Evolutionary conservation across 163 green algal species (phyloP), one percentile per base, ranked within the genome.

Genomic region (Botryococcus braunii): DNA sequence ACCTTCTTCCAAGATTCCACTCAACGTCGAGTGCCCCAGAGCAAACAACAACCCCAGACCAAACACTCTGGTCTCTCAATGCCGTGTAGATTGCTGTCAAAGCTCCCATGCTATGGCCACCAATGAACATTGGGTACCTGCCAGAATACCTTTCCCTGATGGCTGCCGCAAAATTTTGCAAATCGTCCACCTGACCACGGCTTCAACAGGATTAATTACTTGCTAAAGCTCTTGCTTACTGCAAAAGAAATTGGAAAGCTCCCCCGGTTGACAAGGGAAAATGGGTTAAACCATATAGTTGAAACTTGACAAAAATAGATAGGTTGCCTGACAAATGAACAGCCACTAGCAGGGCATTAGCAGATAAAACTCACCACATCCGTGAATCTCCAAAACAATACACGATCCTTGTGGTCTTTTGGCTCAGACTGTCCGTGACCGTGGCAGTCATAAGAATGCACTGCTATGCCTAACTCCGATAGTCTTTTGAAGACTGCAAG

Each of bases 11-110:
- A n/a, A n/a, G n/a, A n/a, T n/a, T 90, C 82, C 78, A 87, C 39
- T 87, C 83, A 6, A 94, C 83, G 39, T 91, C 87, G 21, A 95
- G 62, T 2, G 78, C 73, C 0, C 86, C 75, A 4, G 81, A 87
- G 59, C 79, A 77, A 36, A 92, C 37, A 17, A 95, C 38, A 8
- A 94, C 69, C 7, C 88, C 88, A 0, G 77, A 66, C 77, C 78
- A 83, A 4, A 47, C 46, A 6, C 0, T 17, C 59, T 76, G 67
- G 35, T 77, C 71, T 6, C 59, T 57, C 34, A 75, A 65, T 35
- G 55, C 66, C n/a, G 37, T 48, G n/a, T 86, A 72, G 3, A 77
- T 60, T 0, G 77, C 74, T 2, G 91, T 77, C 29, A 95, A 74
- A 4, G 81, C 83, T 23, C 88, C 88, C 74, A 94, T 80, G 58